These are phyloP conservation scores for Trichoderma sp. DNA, from an alignment of 2,329 filamentous ascomycete species.

Conservation along the genomic window DNA sequence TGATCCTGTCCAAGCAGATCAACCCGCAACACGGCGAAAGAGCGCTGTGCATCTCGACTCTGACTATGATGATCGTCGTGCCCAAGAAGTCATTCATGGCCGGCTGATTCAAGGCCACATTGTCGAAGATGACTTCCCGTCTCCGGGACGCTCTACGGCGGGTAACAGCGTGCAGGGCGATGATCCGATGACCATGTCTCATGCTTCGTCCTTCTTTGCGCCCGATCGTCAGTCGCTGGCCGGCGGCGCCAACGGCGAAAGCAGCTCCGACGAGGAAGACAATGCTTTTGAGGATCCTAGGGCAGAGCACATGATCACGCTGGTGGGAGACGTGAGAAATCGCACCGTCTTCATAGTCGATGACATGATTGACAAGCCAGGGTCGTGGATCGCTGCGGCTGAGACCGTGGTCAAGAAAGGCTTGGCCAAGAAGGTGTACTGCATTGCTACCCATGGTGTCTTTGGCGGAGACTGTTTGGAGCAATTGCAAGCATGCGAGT, in stretches of 20 bases:
- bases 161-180: conserved; percentile 67
- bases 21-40: conserved; percentile 26
- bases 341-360: conserved; percentile 93
- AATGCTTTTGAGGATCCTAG: conserved; percentile 78
- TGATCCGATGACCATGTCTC: conserved; percentile 78
- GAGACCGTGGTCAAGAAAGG: conserved; percentile 96
- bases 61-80: conserved; percentile 76
- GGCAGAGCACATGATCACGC: conserved; percentile 90
- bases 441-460: conserved; percentile 94
- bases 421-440: conserved; percentile 90
- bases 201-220: conserved; percentile 78
- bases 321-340: conserved; percentile 92
- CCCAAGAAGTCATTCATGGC: conserved; percentile 86
- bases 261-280: conserved; percentile 88
- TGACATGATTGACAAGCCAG: conserved; percentile 98
- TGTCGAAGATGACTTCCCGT: conserved; percentile 90
- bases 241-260: conserved; percentile 80
- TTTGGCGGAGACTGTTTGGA: conserved; percentile 89
- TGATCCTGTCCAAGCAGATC: conserved; percentile 19
- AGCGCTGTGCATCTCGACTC: conserved; percentile 39
- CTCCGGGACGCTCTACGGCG: conserved; percentile 70
- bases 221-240: conserved; percentile 69
- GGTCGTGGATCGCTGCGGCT: conserved; percentile 95
- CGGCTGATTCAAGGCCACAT: conserved; percentile 92
- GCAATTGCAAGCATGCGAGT: conserved; percentile 88